Percentiles rank a stretch among this genome's conserved stretches.
Conservation (phyloP, 2,329 filamentous ascomycete genomes). For the Neurospora sp. region DNA sequence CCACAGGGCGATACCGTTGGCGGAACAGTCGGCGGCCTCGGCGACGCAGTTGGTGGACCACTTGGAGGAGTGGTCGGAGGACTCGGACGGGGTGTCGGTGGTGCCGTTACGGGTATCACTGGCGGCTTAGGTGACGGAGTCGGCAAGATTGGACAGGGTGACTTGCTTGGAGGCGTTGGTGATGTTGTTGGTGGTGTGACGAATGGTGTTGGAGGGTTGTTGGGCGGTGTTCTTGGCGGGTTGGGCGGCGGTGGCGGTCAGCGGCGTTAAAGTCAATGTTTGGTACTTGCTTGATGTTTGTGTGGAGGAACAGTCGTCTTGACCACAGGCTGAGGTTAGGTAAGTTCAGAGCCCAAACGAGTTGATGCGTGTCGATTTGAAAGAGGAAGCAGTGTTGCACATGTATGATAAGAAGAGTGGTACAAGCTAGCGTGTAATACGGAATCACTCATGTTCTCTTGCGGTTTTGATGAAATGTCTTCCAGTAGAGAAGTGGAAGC, state of each 20-base stretch:
- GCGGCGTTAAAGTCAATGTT: neutral
- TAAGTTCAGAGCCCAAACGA: neutral
- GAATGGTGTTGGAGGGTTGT: constrained; percentile 9
- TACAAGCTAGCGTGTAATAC: neutral
- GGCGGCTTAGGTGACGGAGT: constrained; percentile 10
- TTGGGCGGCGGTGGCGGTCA: constrained; percentile 2
- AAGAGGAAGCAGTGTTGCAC: neutral
- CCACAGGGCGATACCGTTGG: constrained; percentile 11
- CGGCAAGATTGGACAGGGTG: constrained; percentile 12
- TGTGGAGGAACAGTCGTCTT: neutral
- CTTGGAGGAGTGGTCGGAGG: constrained; percentile 11
- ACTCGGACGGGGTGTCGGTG: constrained; percentile 9
- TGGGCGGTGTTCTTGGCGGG: constrained; percentile 11
- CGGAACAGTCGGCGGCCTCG: constrained; percentile 10
- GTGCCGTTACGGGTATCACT: constrained; percentile 9
- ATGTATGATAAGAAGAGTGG: neutral
- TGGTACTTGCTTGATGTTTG: neutral
- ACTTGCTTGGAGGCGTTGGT: constrained; percentile 11
- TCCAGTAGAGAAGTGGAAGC: neutral
- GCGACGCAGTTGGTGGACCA: constrained; percentile 11
- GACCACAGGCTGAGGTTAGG: neutral
- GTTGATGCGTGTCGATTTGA: neutral
- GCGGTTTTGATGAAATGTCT: neutral
- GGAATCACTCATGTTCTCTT: neutral
- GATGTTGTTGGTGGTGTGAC: constrained; percentile 10